Base-by-base conservation (phyloP, 148 eudicot genomes). In the Amaranthus palmeri region DNA sequence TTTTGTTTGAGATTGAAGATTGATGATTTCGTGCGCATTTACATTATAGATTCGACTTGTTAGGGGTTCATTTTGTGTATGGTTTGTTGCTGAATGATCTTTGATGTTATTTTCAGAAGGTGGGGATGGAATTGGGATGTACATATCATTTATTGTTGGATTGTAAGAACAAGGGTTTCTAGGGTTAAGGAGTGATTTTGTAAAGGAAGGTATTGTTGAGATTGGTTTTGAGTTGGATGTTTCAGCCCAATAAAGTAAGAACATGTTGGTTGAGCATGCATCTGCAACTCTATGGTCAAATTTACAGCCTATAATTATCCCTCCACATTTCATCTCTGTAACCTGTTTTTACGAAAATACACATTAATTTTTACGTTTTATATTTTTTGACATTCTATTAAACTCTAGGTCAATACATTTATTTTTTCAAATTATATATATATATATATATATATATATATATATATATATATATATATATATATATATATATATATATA, bases 211-310 rank as follows among this genome's bases (percentile, higher is more conserved):
- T 0, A 64, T 14, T 3, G 8, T 56, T 10, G 89, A 54, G 8
- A 72, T 46, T 8, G 81, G 77, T 15, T 69, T 75, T 9, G 82
- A 77, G 13, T 63, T 76, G 5, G 89, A 83, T 56, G 75, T 78
- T 69, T 85, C 86, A 0, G 89, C 82, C 97, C 97, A 92, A 11
- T 96, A 74, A 1, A 86, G 86, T 13, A 88, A 84, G 57, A 92
- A 89, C 88, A 89, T 83, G 88, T 86, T 84, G 68, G 81, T 74
- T 0, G 96, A 85, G 84, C 85, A 80, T 13, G 92, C 92, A 59
- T 92, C 93, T 0, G 89, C 85, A 8, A 89, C 86, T 59, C 88
- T 84, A 41, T 92, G 92, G 18, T 88, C 88, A 54, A 92, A 87
- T 1, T 86, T 73, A 74, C 92, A 89, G 3, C 77, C 86, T 45